Percentiles rank a stretch among this genome's conserved stretches.
Evolutionary conservation across 2,329 filamentous ascomycete genomes (phyloP).

Genomic region (Beauveria pseudobassiana): DNA sequence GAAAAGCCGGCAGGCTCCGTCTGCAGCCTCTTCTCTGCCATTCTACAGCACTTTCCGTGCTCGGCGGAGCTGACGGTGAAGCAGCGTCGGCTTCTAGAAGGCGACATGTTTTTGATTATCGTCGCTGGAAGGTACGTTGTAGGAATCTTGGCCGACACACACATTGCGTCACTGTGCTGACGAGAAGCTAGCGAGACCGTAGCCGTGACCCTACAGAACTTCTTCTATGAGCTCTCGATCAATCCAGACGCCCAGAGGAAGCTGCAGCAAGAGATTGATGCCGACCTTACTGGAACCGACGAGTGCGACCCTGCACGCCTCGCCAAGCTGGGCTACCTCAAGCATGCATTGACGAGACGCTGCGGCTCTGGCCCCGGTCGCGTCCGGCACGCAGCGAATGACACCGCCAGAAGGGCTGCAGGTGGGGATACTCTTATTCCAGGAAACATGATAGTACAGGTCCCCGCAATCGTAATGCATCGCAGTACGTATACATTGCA

Average conservation of each 20-base stretch:
- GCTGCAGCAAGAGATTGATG: slow-evolving; percentile 30
- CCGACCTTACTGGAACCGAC: slow-evolving; percentile 12
- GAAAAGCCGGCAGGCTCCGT: neutral
- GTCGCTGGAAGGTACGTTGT: slow-evolving; percentile 24
- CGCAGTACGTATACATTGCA: neutral
- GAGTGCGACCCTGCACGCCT: slow-evolving; percentile 15
- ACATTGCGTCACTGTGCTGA: neutral
- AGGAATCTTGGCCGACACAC: too few relatives aligned
- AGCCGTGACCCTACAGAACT: slow-evolving; percentile 24
- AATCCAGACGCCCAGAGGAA: slow-evolving; percentile 30
- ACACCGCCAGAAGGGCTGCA: slow-evolving; percentile 30
- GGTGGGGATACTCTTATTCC: slow-evolving; percentile 27
- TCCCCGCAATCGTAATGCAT: slow-evolving; percentile 20
- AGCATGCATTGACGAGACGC: slow-evolving; percentile 32
- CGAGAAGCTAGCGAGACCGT: slow-evolving; percentile 24
- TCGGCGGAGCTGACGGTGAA: slow-evolving; percentile 15
- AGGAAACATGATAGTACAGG: slow-evolving; percentile 26
- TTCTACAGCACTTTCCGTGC: slow-evolving; percentile 21
- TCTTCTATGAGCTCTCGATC: slow-evolving; percentile 27
- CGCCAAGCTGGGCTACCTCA: slow-evolving; percentile 23
- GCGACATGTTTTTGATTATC: slow-evolving; percentile 23
- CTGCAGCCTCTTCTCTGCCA: slow-evolving; percentile 23
- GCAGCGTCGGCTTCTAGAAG: slow-evolving; percentile 19
- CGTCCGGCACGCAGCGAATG: slow-evolving; percentile 25
- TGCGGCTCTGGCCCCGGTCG: slow-evolving; percentile 32